Conservation (phyloP, 2,329 filamentous ascomycete species). For the Aspergillus sp. region DNA sequence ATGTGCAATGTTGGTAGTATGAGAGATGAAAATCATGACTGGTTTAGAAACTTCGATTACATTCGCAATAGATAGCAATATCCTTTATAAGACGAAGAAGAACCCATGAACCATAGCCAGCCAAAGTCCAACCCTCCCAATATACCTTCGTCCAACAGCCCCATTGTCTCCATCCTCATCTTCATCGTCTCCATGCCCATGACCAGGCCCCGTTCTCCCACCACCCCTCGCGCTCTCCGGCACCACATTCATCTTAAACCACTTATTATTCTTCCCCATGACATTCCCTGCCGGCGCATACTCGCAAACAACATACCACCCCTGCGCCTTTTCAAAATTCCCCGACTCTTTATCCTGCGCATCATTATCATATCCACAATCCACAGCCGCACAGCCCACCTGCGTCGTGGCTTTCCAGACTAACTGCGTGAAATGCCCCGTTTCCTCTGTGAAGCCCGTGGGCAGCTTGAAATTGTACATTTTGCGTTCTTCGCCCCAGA, state of each 20-base stretch:
- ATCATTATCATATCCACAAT: slow-evolving; percentile 34
- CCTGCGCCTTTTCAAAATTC: slow-evolving; percentile 26
- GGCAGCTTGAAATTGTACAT: slow-evolving; percentile 54
- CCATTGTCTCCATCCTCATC: background rate
- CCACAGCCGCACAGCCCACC: slow-evolving; percentile 49
- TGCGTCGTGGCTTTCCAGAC: slow-evolving; percentile 60
- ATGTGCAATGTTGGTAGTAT: slow-evolving; percentile 19
- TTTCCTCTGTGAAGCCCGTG: slow-evolving; percentile 50
- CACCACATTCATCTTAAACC: slow-evolving; percentile 28
- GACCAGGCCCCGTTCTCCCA: background rate
- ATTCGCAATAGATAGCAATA: background rate
- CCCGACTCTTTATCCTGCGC: slow-evolving; percentile 6
- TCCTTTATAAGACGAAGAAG: background rate
- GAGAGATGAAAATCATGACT: slow-evolving; percentile 19
- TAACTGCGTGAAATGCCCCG: slow-evolving; percentile 67
- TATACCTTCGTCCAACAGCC: slow-evolving; percentile 2
- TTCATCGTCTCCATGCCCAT: background rate
- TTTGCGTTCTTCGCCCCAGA: slow-evolving; percentile 57
- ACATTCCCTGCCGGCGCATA: slow-evolving; percentile 64
- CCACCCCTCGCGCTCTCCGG: background rate
- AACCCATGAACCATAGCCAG: slow-evolving; percentile 2
- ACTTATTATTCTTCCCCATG: slow-evolving; percentile 21
- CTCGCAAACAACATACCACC: slow-evolving; percentile 64
- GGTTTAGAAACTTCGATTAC: slow-evolving; percentile 2
- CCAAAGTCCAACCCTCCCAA: background rate